Percentiles rank a stretch among this genome's conserved stretches.
Evolutionary conservation across 2,329 filamentous ascomycete genomes (phyloP).

Genomic region (Thelonectria rubi): DNA sequence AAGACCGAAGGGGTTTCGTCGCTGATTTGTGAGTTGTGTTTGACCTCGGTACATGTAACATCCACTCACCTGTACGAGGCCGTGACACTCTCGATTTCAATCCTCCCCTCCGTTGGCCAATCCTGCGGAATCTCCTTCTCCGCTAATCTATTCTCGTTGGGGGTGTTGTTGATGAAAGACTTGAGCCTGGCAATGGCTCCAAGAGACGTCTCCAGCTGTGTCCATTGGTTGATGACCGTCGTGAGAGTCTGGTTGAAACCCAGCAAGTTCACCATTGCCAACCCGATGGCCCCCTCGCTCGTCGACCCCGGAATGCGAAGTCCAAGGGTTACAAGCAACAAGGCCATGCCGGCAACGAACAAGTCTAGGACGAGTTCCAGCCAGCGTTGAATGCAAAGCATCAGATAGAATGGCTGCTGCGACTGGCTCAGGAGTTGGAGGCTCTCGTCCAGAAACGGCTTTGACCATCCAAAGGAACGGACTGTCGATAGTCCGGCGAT

Average conservation of each 20-base stretch:
- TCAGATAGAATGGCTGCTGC: slow-evolving; percentile 62
- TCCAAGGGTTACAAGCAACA: slow-evolving; percentile 51
- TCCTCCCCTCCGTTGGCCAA: slow-evolving; percentile 38
- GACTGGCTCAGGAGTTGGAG: slow-evolving; percentile 53
- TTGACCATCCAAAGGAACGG: slow-evolving; percentile 52
- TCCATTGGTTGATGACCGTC: slow-evolving; percentile 44
- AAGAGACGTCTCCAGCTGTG: slow-evolving; percentile 43
- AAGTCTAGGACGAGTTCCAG: slow-evolving; percentile 61
- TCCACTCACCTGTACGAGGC: slow-evolving; percentile 41
- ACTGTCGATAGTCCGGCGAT: slow-evolving; percentile 47
- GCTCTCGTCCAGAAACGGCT: slow-evolving; percentile 49
- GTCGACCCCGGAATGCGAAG: too few relatives aligned
- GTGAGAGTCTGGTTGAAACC: slow-evolving; percentile 19
- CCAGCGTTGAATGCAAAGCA: slow-evolving; percentile 63
- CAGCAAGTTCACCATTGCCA: slow-evolving; percentile 51
- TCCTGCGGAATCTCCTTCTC: background rate
- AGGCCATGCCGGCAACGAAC: slow-evolving; percentile 58
- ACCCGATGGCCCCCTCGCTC: slow-evolving; percentile 32
- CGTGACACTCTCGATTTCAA: slow-evolving; percentile 38
- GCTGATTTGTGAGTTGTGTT: too few relatives aligned
- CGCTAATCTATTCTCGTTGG: slow-evolving; percentile 28
- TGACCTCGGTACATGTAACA: too few relatives aligned
- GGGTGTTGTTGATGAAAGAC: slow-evolving; percentile 39
- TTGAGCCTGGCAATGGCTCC: slow-evolving; percentile 44
- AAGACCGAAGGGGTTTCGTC: too few relatives aligned